phyloP scores from a whole-genome alignment of 2,329 filamentous ascomycete species.

The Stachybotrys chlorohalonatus region DNA sequence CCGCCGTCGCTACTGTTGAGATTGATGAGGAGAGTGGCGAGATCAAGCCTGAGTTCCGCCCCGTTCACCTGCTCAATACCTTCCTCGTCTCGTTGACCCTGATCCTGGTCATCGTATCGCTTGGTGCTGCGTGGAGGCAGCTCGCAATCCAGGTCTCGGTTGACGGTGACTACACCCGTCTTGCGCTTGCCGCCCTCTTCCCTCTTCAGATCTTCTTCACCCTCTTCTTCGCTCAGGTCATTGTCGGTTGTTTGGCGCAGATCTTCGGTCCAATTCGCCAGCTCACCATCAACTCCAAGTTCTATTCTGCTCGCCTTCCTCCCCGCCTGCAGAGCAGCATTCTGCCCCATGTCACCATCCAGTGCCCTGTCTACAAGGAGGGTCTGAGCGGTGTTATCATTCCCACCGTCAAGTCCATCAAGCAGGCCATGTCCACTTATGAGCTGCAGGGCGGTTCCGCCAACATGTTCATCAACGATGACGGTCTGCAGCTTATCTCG shows the following conservation, averaged over 20 bases:
- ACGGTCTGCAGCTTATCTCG: slow-evolving; percentile 59
- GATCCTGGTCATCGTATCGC: slow-evolving; percentile 52
- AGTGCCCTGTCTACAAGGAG: slow-evolving; percentile 85
- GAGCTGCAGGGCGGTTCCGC: slow-evolving; percentile 70
- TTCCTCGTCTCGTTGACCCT: slow-evolving; percentile 59
- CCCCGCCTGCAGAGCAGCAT: slow-evolving; percentile 45
- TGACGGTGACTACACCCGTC: slow-evolving; percentile 51
- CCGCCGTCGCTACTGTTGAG: slow-evolving; percentile 39
- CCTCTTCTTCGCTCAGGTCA: slow-evolving; percentile 72
- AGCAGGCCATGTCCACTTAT: slow-evolving; percentile 68
- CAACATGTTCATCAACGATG: slow-evolving; percentile 70
- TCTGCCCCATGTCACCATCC: slow-evolving; percentile 70
- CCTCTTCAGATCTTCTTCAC: slow-evolving; percentile 75
- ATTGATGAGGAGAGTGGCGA: slow-evolving; percentile 67
- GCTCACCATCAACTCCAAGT: slow-evolving; percentile 68
- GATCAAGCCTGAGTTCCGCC: slow-evolving; percentile 53
- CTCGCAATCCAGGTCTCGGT: slow-evolving; percentile 60
- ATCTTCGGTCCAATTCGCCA: slow-evolving; percentile 68
- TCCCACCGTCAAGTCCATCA: slow-evolving; percentile 69
- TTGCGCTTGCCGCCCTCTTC: slow-evolving; percentile 56
- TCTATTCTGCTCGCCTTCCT: slow-evolving; percentile 66
- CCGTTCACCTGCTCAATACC: slow-evolving; percentile 61
- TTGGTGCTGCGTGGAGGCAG: slow-evolving; percentile 62
- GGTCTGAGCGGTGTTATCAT: slow-evolving; percentile 65
- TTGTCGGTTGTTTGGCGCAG: slow-evolving; percentile 66